A percentile compares a stretch with the other conserved stretches of the same genome.
Conservation (phyloP, 768 basidiomycete species). For the Russula compacta region DNA sequence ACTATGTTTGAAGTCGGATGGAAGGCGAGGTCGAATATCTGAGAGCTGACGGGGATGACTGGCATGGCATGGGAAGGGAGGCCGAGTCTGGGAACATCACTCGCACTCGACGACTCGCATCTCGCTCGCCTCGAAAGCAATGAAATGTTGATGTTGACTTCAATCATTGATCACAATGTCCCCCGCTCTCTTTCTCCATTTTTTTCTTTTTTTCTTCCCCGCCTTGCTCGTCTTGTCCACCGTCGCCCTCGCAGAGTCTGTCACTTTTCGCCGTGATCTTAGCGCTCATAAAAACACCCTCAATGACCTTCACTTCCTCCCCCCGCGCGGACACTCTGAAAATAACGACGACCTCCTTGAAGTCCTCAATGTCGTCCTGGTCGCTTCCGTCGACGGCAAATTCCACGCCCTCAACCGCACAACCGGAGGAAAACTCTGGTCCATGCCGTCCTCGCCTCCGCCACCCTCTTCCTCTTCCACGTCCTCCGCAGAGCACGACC, state of each 20-base stretch:
- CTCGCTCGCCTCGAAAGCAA: too few species aligned
- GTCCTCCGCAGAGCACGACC: conserved; percentile 22
- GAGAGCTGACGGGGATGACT: conserved; percentile 60
- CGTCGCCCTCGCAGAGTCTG: conserved; percentile 23
- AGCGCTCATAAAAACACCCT: background rate
- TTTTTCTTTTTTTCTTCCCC: conserved; percentile 3
- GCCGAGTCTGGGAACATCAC: background rate
- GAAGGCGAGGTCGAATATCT: conserved; percentile 86
- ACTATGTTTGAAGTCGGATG: conserved; percentile 68
- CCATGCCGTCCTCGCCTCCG: conserved; percentile 58
- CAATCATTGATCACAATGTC: conserved; percentile 13
- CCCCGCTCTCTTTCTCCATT: conserved; percentile 14
- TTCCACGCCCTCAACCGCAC: conserved; percentile 90
- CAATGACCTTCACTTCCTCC: conserved; percentile 15
- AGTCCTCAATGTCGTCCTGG: conserved; percentile 74
- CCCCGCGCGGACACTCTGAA: conserved; percentile 10
- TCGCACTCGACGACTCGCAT: too few species aligned
- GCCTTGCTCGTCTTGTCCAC: conserved; percentile 20
- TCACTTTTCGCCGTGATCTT: conserved; percentile 21
- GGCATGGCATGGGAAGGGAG: conserved; percentile 30
- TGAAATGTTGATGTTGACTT: too few species aligned
- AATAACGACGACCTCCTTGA: conserved; percentile 38
- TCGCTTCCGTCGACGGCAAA: conserved; percentile 90
- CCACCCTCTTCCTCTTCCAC: conserved; percentile 19
- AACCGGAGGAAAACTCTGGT: conserved; percentile 79